phyloP scores from a whole-genome alignment of 1,284 basidiomycete genomes.

The Leccinum holopus region DNA sequence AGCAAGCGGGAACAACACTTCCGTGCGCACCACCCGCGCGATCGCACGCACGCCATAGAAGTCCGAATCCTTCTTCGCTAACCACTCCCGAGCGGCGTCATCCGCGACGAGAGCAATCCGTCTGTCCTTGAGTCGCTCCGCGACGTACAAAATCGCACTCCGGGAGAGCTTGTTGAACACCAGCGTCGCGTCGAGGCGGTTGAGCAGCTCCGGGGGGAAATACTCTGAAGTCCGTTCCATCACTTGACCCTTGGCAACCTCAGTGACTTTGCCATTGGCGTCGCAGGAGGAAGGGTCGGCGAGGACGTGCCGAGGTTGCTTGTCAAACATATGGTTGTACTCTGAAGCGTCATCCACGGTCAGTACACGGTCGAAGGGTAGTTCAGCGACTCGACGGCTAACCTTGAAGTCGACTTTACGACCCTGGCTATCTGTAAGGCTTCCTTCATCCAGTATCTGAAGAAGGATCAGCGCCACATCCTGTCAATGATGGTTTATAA shows the following conservation, averaged over 20 bases:
- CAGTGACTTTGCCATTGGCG: constrained; percentile 65
- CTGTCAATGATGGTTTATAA: constrained; percentile 28
- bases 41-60: constrained; percentile 77
- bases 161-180: constrained; percentile 84
- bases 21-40: constrained; percentile 77
- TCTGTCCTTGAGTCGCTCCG: constrained; percentile 60
- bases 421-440: constrained; percentile 82
- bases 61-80: constrained; percentile 78
- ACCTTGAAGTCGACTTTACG: constrained; percentile 80
- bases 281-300: constrained; percentile 67
- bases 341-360: constrained; percentile 21
- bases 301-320: constrained; percentile 66
- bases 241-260: constrained; percentile 10
- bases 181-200: constrained; percentile 83
- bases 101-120: constrained; percentile 76
- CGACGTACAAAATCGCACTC: constrained; percentile 48
- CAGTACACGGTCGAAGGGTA: constrained; percentile 1
- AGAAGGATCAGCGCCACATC: constrained; percentile 91
- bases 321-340: constrained; percentile 40
- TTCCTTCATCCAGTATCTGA: constrained; percentile 92
- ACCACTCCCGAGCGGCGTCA: constrained; percentile 64
- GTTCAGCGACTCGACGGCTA: background rate
- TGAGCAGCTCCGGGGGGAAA: constrained; percentile 90
- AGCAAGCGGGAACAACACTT: constrained; percentile 78
- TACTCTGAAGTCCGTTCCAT: constrained; percentile 71